Evolutionary conservation across 2,329 filamentous ascomycete species (phyloP), one percentile per base, ranked within the genome.

Genomic region (Herpomyces periplanetae): DNA sequence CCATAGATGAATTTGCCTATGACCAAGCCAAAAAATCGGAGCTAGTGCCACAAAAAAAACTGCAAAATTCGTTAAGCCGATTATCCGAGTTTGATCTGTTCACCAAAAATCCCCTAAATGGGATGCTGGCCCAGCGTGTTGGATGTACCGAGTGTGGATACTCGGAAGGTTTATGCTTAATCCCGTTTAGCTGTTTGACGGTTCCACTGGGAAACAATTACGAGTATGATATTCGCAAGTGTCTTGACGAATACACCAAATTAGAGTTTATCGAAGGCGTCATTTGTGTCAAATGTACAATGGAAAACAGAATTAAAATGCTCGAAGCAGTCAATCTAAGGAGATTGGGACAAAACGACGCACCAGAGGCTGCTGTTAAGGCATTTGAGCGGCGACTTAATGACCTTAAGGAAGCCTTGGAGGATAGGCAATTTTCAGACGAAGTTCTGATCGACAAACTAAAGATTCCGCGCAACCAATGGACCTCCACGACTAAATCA

Each of bases 101-200:
- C 7, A 36, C 50, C 4, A 49, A 49, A 17, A 87, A 80, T 28
- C 80, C 80, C 0, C 43, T 91, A 2, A 71, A 91, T 34, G 80
- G 80, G 0, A 42, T 85, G 9, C 47, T 71, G 5, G 75, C 73
- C 1, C 75, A 91, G 37, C 52, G 71, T 15, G 71, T 91, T 1
- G 65, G 66, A 0, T 96, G 80, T 35, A 60, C 65, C 21, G 47
- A 48, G 17, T 96, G 80, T 33, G 68, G 69, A 4, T 63, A 65
- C 38, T 71, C 68, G 0, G 71, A 87, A 29, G 73, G 73, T 1
- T 46, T 88, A 7, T 71, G 65, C 1, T 54, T 91, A 40, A 84
- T 69, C 9, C 69, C 71, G 0, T 91, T 91, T 45, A 88, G 80
- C 32, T 88, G 71, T 31, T 43, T 91, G 17, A 88, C 75, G 0